A percentile compares a stretch with the other conserved stretches of the same genome.
Conservation (phyloP, 169 alveolate species). For the Cystoisospora suis region DNA sequence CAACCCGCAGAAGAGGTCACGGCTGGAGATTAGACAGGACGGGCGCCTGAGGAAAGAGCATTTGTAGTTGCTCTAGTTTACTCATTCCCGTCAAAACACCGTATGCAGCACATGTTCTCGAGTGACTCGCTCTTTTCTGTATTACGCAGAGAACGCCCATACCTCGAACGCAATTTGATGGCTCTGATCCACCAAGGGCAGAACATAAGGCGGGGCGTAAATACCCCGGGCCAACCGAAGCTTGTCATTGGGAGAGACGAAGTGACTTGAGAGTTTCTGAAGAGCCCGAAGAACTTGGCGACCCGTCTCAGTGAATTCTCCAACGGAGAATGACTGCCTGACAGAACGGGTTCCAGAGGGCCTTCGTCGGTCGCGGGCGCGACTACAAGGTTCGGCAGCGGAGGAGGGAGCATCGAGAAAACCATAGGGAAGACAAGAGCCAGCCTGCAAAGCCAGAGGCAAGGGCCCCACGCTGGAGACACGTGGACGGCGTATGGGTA, state of each 20-base stretch:
- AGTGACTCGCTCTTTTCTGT: no score
- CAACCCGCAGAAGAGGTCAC: no score
- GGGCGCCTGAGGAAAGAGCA: no score
- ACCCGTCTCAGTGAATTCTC: background rate
- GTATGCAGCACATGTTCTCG: no score
- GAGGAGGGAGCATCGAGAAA: no score
- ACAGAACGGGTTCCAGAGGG: background rate
- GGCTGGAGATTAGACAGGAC: no score
- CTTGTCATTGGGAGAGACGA: background rate
- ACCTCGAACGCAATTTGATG: slow-evolving; percentile 20
- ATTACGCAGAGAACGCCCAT: background rate
- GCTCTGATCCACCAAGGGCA: background rate
- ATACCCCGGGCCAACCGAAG: background rate
- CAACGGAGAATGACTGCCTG: background rate
- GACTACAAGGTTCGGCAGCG: no score
- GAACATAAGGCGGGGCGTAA: slow-evolving; percentile 9
- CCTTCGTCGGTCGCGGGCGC: background rate
- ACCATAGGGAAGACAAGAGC: no score
- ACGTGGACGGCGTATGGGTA: no score
- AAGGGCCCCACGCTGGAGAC: no score
- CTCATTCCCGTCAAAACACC: no score
- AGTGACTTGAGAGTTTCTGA: background rate
- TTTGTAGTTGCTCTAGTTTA: no score
- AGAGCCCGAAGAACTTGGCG: background rate
- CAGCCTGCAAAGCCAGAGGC: background rate